Base-by-base conservation (phyloP, 2,329 filamentous ascomycete genomes). In the Cadophora gregata region DNA sequence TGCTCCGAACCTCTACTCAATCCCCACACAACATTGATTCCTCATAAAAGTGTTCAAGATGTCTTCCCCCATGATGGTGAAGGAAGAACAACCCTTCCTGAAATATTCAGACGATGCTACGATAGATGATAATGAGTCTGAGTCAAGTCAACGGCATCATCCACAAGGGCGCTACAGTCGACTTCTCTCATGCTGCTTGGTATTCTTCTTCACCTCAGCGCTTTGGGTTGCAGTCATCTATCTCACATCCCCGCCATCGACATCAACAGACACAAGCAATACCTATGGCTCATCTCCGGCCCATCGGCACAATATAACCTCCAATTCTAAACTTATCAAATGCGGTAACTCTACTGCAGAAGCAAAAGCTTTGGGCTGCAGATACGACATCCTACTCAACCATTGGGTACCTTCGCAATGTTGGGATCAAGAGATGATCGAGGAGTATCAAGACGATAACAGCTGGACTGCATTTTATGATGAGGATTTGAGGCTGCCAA, bases 341-440 rank as follows among this genome's bases (percentile, higher is more conserved):
- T 67, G 66, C 48, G 62, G 62, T n/a, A 67, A 63, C 45, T 50
- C 56, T 1, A 56, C 62, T 16, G 25, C 24, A 0, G 58, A 58
- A 38, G 67, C 67, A 6, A 56, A 58, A 38, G 50, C 61, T 14
- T 21, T 45, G 8, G 59, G 47, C 31, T 69, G 67, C 36, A 51
- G 53, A 59, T 69, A 64, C 45, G 64, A 67, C 29, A 53, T 65
- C 33, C 50, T 67, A 7, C 48, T 67, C 19, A 69, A 69, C 56
- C 48, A 59, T 31, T 69, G 64, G 62, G 38, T 69, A 16, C 67
- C 61, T 10, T 59, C 64, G 9, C 56, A 45, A 36, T 69, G 67
- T 47, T 47, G 55, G n/a, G 64, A 67, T n/a, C 36, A 53, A 4
- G 64, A 67, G 7, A 59, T 56, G 27, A 27, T 69, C 5, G 64